These are phyloP conservation scores for Nemania sp. DNA, from an alignment of 2,329 filamentous ascomycete genomes.

Conservation along the genomic window DNA sequence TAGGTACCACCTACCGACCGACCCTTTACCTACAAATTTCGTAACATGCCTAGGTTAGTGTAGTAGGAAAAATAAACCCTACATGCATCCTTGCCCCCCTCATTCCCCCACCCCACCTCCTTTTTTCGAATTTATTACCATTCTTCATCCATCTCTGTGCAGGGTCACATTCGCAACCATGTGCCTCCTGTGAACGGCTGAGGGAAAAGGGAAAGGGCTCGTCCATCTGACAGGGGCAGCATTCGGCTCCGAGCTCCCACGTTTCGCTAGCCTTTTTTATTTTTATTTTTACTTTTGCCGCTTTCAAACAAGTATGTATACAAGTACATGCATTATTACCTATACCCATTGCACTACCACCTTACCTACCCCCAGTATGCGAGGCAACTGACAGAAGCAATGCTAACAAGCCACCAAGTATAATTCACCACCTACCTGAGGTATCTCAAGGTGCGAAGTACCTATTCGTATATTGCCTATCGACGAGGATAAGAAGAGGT, in stretches of 20 bases:
- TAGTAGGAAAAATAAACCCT: neutral
- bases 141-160: neutral
- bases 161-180: neutral
- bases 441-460: neutral
- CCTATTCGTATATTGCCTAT: neutral
- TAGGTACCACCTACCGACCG: no score
- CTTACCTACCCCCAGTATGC: neutral
- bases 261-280: conserved; percentile 13
- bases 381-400: neutral
- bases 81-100: neutral
- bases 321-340: no score
- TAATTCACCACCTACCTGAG: neutral
- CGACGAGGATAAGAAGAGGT: conserved; percentile 5
- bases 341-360: neutral
- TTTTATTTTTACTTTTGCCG: neutral
- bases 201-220: neutral
- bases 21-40: no score
- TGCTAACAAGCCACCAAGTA: neutral
- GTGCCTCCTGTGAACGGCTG: neutral
- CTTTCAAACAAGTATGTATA: neutral
- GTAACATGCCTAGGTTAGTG: no score
- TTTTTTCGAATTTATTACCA: neutral
- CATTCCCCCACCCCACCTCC: neutral
- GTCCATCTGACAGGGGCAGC: conserved; percentile 20
- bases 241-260: conserved; percentile 24